A percentile compares a stretch with the other conserved stretches of the same genome.
Conservation (phyloP, 225 moss, liverwort and hornwort genomes). For the Marchantia polymorpha region DNA sequence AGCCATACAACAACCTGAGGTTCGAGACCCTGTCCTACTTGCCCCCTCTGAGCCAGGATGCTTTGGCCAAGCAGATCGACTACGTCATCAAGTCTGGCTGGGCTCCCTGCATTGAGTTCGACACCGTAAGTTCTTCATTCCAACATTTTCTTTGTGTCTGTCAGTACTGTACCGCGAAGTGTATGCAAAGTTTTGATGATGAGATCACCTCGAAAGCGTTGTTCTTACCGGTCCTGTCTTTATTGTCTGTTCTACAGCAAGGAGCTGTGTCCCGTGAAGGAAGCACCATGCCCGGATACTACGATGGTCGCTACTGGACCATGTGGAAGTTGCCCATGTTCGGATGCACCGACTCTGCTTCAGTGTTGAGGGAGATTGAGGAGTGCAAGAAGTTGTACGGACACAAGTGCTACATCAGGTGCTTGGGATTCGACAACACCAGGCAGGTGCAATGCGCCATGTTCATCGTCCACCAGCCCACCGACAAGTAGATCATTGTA, state of each 20-base stretch:
- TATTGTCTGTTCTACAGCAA: too few relatives aligned
- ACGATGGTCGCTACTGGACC: conserved; percentile 71
- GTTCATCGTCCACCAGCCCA: conserved; percentile 45
- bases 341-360: conserved; percentile 50
- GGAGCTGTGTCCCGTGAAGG: too few relatives aligned
- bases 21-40: conserved; percentile 48
- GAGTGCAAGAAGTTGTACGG: conserved; percentile 55
- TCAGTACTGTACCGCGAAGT: neutral
- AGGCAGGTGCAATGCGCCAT: conserved; percentile 63
- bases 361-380: conserved; percentile 53
- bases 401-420: conserved; percentile 41
- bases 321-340: conserved; percentile 84
- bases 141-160: neutral
- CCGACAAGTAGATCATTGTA: too few relatives aligned
- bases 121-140: conserved; percentile 24
- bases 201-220: neutral
- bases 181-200: neutral
- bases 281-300: too few relatives aligned
- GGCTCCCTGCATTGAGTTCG: conserved; percentile 53
- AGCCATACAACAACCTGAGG: conserved; percentile 39
- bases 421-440: conserved; percentile 55
- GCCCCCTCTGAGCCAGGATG: conserved; percentile 28
- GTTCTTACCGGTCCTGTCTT: neutral
- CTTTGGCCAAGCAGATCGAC: conserved; percentile 52
- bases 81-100: conserved; percentile 44